phyloP scores from a whole-genome alignment of 495 filamentous ascomycete species.

The Chaetomium cochliodes region DNA sequence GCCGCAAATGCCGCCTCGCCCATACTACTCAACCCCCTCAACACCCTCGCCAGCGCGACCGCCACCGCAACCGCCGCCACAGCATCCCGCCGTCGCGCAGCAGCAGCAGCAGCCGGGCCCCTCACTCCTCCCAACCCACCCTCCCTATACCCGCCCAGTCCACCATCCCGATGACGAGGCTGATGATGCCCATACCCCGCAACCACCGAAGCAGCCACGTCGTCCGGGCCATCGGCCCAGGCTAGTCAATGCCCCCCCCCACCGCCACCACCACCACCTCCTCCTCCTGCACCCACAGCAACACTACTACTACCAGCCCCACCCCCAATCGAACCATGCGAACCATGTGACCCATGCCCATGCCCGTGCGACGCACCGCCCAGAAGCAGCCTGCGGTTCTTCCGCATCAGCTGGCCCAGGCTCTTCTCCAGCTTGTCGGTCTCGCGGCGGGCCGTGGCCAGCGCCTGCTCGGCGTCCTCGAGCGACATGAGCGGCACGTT shows the following conservation, averaged over 20 bases:
- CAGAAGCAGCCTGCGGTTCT: constrained; percentile 53
- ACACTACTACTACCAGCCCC: neutral
- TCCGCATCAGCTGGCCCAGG: constrained; percentile 58
- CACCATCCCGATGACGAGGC: neutral
- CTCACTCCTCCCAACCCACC: neutral
- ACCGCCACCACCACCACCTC: constrained; percentile 1
- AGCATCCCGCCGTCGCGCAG: constrained; percentile 6
- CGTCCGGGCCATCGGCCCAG: neutral
- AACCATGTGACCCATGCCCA: neutral
- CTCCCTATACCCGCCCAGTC: neutral
- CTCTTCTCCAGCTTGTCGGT: constrained; percentile 69
- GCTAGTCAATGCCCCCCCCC: constrained; percentile 38
- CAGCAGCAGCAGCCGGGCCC: too few relatives aligned
- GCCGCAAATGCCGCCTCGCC: constrained; percentile 30
- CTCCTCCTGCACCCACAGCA: neutral
- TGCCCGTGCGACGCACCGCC: too few relatives aligned
- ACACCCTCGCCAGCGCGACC: constrained; percentile 27
- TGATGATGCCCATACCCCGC: neutral
- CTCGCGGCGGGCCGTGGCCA: constrained; percentile 60
- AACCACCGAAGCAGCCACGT: neutral
- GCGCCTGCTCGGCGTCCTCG: constrained; percentile 60
- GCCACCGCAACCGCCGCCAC: constrained; percentile 23
- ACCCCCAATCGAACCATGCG: neutral
- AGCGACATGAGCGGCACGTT: constrained; percentile 53
- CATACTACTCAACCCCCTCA: constrained; percentile 24